Evolutionary conservation across 2,329 filamentous ascomycete genomes (phyloP), one percentile per base, ranked within the genome.

Genomic region (Colletotrichum sp.): DNA sequence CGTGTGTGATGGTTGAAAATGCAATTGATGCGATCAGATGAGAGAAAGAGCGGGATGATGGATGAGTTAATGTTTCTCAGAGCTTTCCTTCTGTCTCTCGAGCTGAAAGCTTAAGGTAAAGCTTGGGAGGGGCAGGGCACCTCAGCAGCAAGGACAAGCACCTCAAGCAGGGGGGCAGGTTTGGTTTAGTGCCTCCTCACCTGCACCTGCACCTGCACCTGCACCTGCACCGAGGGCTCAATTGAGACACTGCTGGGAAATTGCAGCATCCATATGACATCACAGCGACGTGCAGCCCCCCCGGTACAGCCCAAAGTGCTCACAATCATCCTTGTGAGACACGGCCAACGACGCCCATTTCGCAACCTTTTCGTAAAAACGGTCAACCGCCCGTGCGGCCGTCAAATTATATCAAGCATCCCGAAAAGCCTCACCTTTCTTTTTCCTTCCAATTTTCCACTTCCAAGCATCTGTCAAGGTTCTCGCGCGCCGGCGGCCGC

Each of bases 231-330:
- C 7, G n/a, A 52, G n/a, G 44, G 44, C 63, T 60, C 74, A 59
- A 65, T 76, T 76, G 74, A 76, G 74, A 76, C 70, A 60, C 34
- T 69, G 30, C 25, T 75, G 63, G 57, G 64, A 76, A 65, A 65
- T 69, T 69, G 34, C 48, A 34, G n/a, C 44, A 76, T 27, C 27
- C 27, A 27, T 27, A 27, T 76, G 70, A 76, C 74, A 76, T 76
- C 70, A 76, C 57, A 68, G 69, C 65, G 61, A 64, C 70, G 74
- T 64, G 36, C 44, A 48, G n/a, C 11, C 44, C 44, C 44, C 19
- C 39, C 9, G 19, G 36, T 16, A 48, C 39, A 11, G 3, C 19
- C 39, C 19, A 48, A 48, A n/a, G 39, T 48, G 39, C 39, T 48
- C 39, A 48, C 39, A 30, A n/a, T 30, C 25, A 32, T 63, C 27